phyloP scores from a whole-genome alignment of 208 protist species.

The Naegleria fowleri region DNA sequence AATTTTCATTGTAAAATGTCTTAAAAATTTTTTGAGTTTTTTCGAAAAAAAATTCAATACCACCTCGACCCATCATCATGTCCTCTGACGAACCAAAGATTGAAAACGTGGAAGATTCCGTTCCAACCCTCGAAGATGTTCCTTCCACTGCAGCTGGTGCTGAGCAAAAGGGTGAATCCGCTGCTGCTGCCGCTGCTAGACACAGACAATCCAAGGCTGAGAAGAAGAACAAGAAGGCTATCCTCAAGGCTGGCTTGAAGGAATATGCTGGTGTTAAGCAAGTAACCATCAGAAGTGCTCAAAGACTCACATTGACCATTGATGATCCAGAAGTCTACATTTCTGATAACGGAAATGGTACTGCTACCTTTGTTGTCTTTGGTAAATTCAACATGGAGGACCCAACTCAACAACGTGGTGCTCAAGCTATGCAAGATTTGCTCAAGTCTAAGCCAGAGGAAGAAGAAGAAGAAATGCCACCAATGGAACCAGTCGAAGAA shows the following conservation, averaged over 20 bases:
- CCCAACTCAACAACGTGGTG: not conserved
- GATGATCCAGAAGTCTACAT: slow-evolving; percentile 74
- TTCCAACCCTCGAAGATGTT: not conserved
- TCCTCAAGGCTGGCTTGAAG: slow-evolving; percentile 70
- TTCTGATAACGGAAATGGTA: slow-evolving; percentile 33
- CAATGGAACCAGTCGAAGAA: slow-evolving; percentile 4
- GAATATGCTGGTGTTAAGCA: slow-evolving; percentile 53
- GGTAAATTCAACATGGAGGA: slow-evolving; percentile 78
- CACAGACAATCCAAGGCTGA: slow-evolving; percentile 42
- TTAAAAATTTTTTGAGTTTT: too few relatives aligned
- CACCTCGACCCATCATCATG: not conserved
- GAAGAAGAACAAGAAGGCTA: slow-evolving; percentile 71
- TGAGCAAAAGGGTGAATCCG: not conserved
- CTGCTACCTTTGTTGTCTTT: slow-evolving; percentile 78
- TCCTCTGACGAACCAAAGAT: not conserved
- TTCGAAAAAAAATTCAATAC: too few relatives aligned
- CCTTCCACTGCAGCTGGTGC: not conserved
- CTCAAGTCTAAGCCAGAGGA: not conserved
- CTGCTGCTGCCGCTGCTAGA: not conserved
- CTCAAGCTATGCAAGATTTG: not conserved
- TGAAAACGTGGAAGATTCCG: not conserved
- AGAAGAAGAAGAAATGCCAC: not conserved
- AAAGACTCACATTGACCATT: slow-evolving; percentile 58
- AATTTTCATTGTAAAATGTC: too few relatives aligned
- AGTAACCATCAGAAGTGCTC: slow-evolving; percentile 61